Conservation (phyloP, 192 early-diverging fungal genomes). For the Umbelopsis ramanniana region DNA sequence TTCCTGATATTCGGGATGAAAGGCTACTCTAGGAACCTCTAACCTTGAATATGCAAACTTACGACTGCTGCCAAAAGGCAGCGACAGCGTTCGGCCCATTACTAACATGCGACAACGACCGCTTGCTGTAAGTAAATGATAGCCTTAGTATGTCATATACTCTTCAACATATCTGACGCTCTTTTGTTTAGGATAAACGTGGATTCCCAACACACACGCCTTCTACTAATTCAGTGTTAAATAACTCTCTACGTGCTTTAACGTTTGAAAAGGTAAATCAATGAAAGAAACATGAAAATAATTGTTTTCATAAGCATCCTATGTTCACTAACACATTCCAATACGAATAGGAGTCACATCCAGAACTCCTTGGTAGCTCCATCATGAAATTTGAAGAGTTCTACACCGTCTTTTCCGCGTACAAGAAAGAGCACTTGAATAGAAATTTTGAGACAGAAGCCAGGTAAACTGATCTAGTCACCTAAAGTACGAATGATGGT, state of each 20-base stretch:
- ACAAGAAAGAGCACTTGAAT: background rate
- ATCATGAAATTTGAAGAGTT: constrained; percentile 16
- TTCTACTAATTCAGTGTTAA: constrained; percentile 56
- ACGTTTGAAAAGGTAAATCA: constrained; percentile 51
- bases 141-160: background rate
- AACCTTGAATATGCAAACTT: constrained; percentile 62
- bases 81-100: constrained; percentile 73
- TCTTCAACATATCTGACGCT: background rate
- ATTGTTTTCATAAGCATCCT: no score
- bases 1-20: background rate
- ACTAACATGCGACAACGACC: constrained; percentile 64
- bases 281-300: background rate
- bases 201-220: background rate
- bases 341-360: background rate
- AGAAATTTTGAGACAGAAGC: no score
- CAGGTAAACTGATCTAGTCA: background rate
- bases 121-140: background rate
- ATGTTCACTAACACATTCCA: no score
- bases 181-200: background rate
- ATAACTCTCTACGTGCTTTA: constrained; percentile 60
- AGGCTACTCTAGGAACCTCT: constrained; percentile 10
- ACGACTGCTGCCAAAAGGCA: constrained; percentile 81
- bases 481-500: background rate
- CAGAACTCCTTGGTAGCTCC: constrained; percentile 9
- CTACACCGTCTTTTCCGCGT: background rate